Percentiles rank a stretch among this genome's conserved stretches.
These are phyloP conservation scores for Papiliotrema flavescens DNA, from an alignment of 1,284 basidiomycete species.

Conservation along the genomic window DNA sequence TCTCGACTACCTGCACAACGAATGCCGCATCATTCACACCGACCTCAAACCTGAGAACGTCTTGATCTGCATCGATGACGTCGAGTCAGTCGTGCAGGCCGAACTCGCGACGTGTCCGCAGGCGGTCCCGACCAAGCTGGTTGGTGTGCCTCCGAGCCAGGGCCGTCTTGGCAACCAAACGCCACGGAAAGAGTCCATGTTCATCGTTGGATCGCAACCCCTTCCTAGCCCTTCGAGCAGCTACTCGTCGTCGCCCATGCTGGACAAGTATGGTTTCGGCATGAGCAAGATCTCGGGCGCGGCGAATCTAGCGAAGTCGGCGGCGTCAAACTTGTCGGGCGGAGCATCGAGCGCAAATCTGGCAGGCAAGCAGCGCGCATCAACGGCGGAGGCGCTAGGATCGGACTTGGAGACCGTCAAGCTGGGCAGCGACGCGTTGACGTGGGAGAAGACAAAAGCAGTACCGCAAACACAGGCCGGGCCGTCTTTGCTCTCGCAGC, in stretches of 20 bases:
- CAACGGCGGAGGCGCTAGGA: conserved; percentile 56
- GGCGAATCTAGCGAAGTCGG: conserved; percentile 12
- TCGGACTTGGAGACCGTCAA: conserved; percentile 63
- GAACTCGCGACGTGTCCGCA: conserved; percentile 65
- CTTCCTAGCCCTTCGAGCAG: conserved; percentile 72
- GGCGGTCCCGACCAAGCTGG: conserved; percentile 69
- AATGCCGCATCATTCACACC: conserved; percentile 92
- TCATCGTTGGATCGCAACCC: conserved; percentile 92
- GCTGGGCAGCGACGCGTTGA: conserved; percentile 51
- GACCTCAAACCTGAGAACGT: conserved; percentile 99
- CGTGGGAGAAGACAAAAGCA: conserved; percentile 57
- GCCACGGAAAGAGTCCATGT: conserved; percentile 77
- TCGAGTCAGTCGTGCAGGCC: conserved; percentile 85
- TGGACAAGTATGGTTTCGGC: conserved; percentile 87
- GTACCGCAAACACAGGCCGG: conserved; percentile 52
- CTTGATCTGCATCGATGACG: conserved; percentile 94
- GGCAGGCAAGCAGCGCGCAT: conserved; percentile 34
- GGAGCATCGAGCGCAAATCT: conserved; percentile 9
- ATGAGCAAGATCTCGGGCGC: conserved; percentile 66
- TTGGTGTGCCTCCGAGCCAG: conserved; percentile 92
- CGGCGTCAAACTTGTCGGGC: conserved; percentile 1
- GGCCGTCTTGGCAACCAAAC: conserved; percentile 97
- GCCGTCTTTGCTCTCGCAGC: conserved; percentile 77
- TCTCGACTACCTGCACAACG: conserved; percentile 94
- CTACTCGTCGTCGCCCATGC: conserved; percentile 71